Base-by-base conservation (phyloP, 352 stramenopile genomes). In the Phytophthora sp. region DNA sequence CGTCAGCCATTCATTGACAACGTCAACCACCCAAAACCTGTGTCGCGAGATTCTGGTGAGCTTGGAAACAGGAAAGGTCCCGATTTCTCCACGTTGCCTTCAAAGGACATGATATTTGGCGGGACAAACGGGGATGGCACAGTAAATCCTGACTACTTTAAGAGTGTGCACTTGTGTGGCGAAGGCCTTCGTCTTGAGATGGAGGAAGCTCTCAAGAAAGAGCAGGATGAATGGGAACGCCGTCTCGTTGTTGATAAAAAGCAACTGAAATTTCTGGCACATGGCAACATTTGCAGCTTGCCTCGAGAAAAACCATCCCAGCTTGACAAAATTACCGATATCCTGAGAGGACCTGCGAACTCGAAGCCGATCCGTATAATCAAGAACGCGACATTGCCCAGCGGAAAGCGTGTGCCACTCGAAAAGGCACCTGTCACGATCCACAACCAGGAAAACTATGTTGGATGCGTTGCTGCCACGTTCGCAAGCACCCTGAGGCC, bases 191-290 rank as follows among this genome's bases (percentile, higher is more conserved):
- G 79, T 26, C 65, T 72, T 18, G 86, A 95, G 43, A 91, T 91
- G 73, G 77, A 94, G 21, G 83, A 90, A 11, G 82, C 82, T 8
- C 76, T 87, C 2, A 64, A 81, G 41, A 67, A 72, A 37, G 87
- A 92, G 45, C 70, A 92, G 17, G 63, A 84, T 7, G 74, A 85
- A 28, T 97, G 87, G 87, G 76, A 88, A 12, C 58, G 69, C 10
- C 83, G 86, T 20, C 84, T 97, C 23, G 87, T 98, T 1, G 88
- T 98, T n/a, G 92, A 98, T 51, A 77, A 74, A 32, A 82, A 76
- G 52, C 84, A 94, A 28, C 61, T 96, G 15, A 88, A 90, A 59
- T 97, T 98, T 66, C 64, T 93, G 18, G 82, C 95, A 9, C 88
- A 95, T 51, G 82, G 87, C 4, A 94, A 94, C 61, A 94, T 78